These are phyloP conservation scores for Chaetomium tenue DNA, from an alignment of 495 filamentous ascomycete species.

Conservation along the genomic window DNA sequence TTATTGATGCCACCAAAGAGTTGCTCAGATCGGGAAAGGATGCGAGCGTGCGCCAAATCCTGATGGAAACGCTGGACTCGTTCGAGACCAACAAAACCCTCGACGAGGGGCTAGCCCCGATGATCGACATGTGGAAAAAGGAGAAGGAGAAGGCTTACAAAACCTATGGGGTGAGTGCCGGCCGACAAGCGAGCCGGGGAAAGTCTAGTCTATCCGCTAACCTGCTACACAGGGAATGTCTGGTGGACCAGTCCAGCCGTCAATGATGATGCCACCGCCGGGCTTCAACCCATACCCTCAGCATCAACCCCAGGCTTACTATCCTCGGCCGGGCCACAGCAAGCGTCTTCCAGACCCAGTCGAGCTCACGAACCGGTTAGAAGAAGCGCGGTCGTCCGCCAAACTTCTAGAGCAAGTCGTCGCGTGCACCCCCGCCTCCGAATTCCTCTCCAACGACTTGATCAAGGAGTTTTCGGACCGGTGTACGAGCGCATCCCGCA, in stretches of 20 bases:
- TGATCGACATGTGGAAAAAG: conserved; percentile 85
- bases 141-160: conserved; percentile 67
- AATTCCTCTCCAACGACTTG: conserved; percentile 77
- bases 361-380: conserved; percentile 81
- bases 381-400: conserved; percentile 85
- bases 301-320: conserved; percentile 42
- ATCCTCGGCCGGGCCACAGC: conserved; percentile 40
- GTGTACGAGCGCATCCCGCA: conserved; percentile 72
- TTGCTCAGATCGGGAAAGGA: conserved; percentile 70
- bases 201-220: conserved; percentile 5
- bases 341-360: conserved; percentile 63
- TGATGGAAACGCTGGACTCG: conserved; percentile 77
- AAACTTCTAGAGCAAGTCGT: conserved; percentile 88
- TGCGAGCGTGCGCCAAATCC: conserved; percentile 72
- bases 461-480: conserved; percentile 90
- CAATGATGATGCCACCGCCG: background rate
- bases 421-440: conserved; percentile 71
- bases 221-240: background rate
- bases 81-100: conserved; percentile 65
- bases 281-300: conserved; percentile 22
- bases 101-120: conserved; percentile 65
- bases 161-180: conserved; percentile 39
- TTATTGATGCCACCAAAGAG: conserved; percentile 71
- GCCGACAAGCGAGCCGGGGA: background rate
- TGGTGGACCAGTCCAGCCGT: background rate